Base-by-base conservation (phyloP, 352 stramenopile genomes). In the Globisporangium viniferum region DNA sequence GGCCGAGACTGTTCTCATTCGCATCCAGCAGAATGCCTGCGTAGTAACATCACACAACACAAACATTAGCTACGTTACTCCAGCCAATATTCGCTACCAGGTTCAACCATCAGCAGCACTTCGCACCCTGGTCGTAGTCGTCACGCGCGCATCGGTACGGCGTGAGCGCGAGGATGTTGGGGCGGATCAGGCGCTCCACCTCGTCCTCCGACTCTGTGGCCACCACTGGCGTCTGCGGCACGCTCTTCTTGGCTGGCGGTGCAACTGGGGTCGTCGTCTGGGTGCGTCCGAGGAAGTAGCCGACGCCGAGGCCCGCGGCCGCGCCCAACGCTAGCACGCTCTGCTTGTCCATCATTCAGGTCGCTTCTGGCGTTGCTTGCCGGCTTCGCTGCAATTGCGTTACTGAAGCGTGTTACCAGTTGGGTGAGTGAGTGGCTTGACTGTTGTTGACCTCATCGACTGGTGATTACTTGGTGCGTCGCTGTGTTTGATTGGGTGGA, bases 1-100 rank as follows among this genome's bases (percentile, higher is more conserved):
- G 93, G 0, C 97, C 97, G 33, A 98, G 86, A 60, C 94, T 98
- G 82, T 99, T 99, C 81, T 99, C 97, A 68, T 99, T 99, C 58
- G 97, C 97, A 80, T 99, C 97, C 67, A 99, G 82, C 33, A 99
- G 75, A 62, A 99, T 93, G 27, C 97, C 96, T 93, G 41, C 46
- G 31, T 6, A 14, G 2, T 18, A 27, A 35, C n/a, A 31, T 14
- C 31, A 59, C 5, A 18, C 33, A 51, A 7, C 20, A 53, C 18
- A 31, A 2, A 31, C n/a, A 18, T 36, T 24, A 60, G 31, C 18
- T 9, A 51, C 12, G 12, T 6, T 15, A 5, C 0, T 35, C 24
- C 51, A 29, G 0, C 6, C 6, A 8, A n/a, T 22, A 22, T 3
- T 20, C 9, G 35, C 24, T 8, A 8, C 49, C 24, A 3, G 1